Percentiles rank a stretch among this genome's conserved stretches.
Conservation (phyloP, 192 early-diverging fungal genomes). For the Pilaira anomala region DNA sequence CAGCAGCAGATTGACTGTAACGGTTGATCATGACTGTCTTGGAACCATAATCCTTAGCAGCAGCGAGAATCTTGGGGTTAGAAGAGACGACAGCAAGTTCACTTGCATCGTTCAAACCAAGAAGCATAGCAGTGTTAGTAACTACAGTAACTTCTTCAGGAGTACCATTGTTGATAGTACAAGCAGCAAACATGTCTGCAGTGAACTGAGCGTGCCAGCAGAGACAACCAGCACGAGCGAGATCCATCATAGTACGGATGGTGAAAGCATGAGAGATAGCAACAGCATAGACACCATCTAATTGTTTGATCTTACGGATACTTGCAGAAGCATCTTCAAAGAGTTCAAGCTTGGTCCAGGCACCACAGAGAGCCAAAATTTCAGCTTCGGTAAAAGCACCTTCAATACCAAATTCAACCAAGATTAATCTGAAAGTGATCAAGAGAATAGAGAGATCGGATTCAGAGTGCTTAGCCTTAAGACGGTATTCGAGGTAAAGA, state of each 20-base stretch:
- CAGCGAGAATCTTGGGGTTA: constrained; percentile 12
- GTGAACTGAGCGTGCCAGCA: constrained; percentile 28
- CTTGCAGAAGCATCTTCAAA: constrained; percentile 21
- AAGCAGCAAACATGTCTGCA: constrained; percentile 19
- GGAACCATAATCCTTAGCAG: constrained; percentile 14
- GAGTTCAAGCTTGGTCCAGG: constrained; percentile 18
- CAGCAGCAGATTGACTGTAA: constrained; percentile 1
- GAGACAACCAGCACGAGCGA: constrained; percentile 17
- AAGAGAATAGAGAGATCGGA: constrained; percentile 14
- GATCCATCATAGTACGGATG: constrained; percentile 27
- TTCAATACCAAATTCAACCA: constrained; percentile 15
- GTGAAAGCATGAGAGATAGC: constrained; percentile 24
- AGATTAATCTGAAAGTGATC: not conserved
- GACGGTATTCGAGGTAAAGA: constrained; percentile 3
- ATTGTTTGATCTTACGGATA: constrained; percentile 23
- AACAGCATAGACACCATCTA: constrained; percentile 15
- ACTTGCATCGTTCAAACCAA: constrained; percentile 14
- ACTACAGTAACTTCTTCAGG: constrained; percentile 9
- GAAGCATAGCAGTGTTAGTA: constrained; percentile 10
- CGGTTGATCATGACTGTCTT: constrained; percentile 14
- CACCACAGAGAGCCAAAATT: constrained; percentile 4
- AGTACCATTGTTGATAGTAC: constrained; percentile 11
- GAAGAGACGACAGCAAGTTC: constrained; percentile 20
- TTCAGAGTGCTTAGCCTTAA: not conserved
- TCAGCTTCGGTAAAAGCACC: constrained; percentile 7